Percentiles rank a stretch among this genome's conserved stretches.
Evolutionary conservation across 306 rosid genomes (phyloP).

Genomic region (Macrotyloma uniflorum): DNA sequence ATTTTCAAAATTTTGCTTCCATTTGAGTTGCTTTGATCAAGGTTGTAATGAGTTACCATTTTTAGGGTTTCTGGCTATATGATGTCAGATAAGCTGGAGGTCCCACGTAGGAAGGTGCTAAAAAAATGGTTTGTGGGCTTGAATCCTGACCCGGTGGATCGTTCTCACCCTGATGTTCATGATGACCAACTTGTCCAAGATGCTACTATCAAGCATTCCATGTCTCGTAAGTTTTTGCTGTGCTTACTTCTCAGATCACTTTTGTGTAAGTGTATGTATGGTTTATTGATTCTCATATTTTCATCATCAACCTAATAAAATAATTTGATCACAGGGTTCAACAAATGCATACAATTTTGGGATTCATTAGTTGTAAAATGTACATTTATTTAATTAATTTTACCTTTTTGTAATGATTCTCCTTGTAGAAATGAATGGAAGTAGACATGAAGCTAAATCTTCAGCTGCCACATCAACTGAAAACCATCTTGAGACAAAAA

Average conservation of each 20-base stretch:
- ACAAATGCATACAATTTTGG: slow-evolving; percentile 15
- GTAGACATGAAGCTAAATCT: slow-evolving; percentile 42
- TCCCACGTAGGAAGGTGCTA: slow-evolving; percentile 84
- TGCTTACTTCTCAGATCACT: slow-evolving; percentile 3
- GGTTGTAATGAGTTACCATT: slow-evolving; percentile 28
- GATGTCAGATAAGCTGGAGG: slow-evolving; percentile 88
- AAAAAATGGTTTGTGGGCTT: slow-evolving; percentile 88
- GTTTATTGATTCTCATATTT: slow-evolving; percentile 11
- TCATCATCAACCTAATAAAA: slow-evolving; percentile 11
- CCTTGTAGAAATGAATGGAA: slow-evolving; percentile 60
- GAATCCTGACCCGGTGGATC: slow-evolving; percentile 78
- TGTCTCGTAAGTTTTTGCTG: slow-evolving; percentile 57
- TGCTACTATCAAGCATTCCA: slow-evolving; percentile 52
- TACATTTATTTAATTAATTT: slow-evolving; percentile 23
- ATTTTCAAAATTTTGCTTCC: slow-evolving; percentile 10
- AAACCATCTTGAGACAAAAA: slow-evolving; percentile 34
- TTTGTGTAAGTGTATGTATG: slow-evolving; percentile 12
- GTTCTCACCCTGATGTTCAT: slow-evolving; percentile 86
- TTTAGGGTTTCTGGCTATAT: slow-evolving; percentile 91
- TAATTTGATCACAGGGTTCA: slow-evolving; percentile 25
- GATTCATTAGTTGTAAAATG: slow-evolving; percentile 27
- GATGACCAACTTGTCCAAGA: slow-evolving; percentile 75
- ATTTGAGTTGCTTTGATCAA: slow-evolving; percentile 11
- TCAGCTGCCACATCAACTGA: slow-evolving; percentile 50
- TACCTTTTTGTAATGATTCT: slow-evolving; percentile 27